Base-by-base conservation (phyloP, 495 filamentous ascomycete species). In the Hypoxylon rickii region DNA sequence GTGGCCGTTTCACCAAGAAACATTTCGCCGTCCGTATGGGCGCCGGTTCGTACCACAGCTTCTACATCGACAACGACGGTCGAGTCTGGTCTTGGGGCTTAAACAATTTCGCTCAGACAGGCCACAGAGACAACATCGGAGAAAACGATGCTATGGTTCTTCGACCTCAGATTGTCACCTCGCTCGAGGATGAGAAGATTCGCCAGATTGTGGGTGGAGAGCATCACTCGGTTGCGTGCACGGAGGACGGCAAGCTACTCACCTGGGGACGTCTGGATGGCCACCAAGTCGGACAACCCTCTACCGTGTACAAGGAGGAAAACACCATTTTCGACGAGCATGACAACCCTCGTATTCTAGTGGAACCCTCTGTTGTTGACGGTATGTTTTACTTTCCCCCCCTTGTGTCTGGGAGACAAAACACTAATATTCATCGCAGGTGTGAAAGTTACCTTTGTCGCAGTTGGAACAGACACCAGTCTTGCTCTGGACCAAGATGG, bases 51-150 rank as follows among this genome's bases (percentile, higher is more conserved):
- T 84, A 86, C 61, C 85, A 89, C 66, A 82, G 78, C 43, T 88
- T 96, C 47, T 91, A 91, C 42, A 81, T 93, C 48, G 81, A 86
- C 63, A 73, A 79, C 13, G 76, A 82, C n/a, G 85, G 82, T 18
- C 77, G 83, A 20, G 84, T 92, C 42, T 94, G 82, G 74, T 74
- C 86, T 1, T 96, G 91, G 90, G 91, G 91, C 7, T 69, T 90
- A 34, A 96, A 96, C 71, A 88, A 85, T 63, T 94, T 86, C 64
- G 85, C 87, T 22, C 86, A 92, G 66, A 89, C 86, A 7, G 94
- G 89, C 37, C 79, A 90, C 45, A 75, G 77, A 10, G 80, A 83
- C 10, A 80, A 82, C 40, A 90, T 85, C 18, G 90, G 91, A 50
- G 78, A 79, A 10, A 66, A 83, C 12, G 84, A 84, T 6, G 61